Percentiles rank a stretch among this genome's conserved stretches.
phyloP scores from a whole-genome alignment of 495 filamentous ascomycete species.

The Trichocladium antarcticum region DNA sequence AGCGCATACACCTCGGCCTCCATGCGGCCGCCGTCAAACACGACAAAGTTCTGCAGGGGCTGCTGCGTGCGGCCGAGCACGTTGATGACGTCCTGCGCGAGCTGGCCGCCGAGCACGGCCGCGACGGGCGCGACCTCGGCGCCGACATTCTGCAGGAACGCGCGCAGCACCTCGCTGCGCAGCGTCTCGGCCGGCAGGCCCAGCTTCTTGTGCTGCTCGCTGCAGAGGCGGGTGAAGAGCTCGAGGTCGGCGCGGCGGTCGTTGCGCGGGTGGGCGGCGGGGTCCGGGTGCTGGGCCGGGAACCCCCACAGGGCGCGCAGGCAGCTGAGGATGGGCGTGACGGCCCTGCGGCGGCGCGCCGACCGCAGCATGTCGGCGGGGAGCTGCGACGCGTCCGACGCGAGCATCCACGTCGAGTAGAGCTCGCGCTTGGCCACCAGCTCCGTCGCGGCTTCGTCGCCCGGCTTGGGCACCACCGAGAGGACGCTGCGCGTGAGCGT shows the following conservation, averaged over 20 bases:
- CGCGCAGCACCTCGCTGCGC: constrained; percentile 64
- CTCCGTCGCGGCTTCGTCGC: constrained; percentile 53
- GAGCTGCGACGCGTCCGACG: constrained; percentile 59
- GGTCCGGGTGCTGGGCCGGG: neutral
- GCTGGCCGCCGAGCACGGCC: constrained; percentile 76
- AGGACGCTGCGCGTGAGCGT: constrained; percentile 67
- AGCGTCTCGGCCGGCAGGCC: constrained; percentile 67
- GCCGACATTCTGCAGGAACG: constrained; percentile 70
- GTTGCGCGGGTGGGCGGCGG: constrained; percentile 5
- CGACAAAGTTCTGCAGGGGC: constrained; percentile 84
- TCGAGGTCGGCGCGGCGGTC: constrained; percentile 47
- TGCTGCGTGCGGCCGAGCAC: constrained; percentile 83
- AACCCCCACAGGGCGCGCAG: constrained; percentile 79
- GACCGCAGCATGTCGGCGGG: constrained; percentile 56
- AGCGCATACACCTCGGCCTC: constrained; percentile 70
- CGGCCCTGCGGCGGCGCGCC: constrained; percentile 56
- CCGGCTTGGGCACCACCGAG: constrained; percentile 57
- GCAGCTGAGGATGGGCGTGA: constrained; percentile 71
- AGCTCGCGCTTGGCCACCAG: constrained; percentile 85
- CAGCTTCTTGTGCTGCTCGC: constrained; percentile 61
- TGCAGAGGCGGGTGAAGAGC: constrained; percentile 64
- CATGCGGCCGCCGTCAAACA: constrained; percentile 79
- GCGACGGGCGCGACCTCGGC: constrained; percentile 77
- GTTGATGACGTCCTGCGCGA: constrained; percentile 96
- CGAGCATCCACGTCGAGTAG: constrained; percentile 71